Evolutionary conservation across 2,329 filamentous ascomycete species (phyloP), one percentile per base, ranked within the genome.

Genomic region (Aspergillus tubingensis): DNA sequence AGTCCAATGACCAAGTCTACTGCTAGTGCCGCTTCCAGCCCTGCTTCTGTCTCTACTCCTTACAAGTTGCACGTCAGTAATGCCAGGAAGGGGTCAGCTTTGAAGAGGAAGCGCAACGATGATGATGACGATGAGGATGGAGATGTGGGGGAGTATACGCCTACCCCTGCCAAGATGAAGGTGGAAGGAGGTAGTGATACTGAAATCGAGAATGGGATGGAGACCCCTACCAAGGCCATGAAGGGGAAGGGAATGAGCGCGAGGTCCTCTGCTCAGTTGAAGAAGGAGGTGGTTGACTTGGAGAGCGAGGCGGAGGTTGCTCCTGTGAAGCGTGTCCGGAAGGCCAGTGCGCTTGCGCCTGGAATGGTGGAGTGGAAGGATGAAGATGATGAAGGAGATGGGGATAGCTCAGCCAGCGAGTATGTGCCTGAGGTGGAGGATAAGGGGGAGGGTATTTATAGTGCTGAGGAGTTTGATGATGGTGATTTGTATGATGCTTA

Each of bases 401-500:
- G 55, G 19, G 67, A 70, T 17, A 70, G 62, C 27, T 70, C 65
- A 27, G 57, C 59, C 4, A 65, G 64, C 1, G 67, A 70, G 59
- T 70, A 65, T 49, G 15, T 55, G 8, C 69, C 68, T 38, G 66
- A 69, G 5, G 36, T 21, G 36, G 65, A 68, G 6, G 39, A 13
- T 8, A 55, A 62, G 32, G 48, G 25, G 10, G 57, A 60, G 39
- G 32, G 53, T 5, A 23, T 54, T 13, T 60, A 62, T 1, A 58
- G 58, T 4, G 52, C 44, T 53, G 63, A 56, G 27, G 17, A 11
- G 1, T 30, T 7, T 10, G 7, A 27, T 32, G n/a, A 19, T 13
- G 58, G 32, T 5, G 32, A 36, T 13, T 13, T 36, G 32, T 36
- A 17, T 2, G 17, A 21, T 7, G 10, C 41, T 44, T 44, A 21